Conservation (phyloP, 306 rosid genomes). For the Quercus berberidifolia region DNA sequence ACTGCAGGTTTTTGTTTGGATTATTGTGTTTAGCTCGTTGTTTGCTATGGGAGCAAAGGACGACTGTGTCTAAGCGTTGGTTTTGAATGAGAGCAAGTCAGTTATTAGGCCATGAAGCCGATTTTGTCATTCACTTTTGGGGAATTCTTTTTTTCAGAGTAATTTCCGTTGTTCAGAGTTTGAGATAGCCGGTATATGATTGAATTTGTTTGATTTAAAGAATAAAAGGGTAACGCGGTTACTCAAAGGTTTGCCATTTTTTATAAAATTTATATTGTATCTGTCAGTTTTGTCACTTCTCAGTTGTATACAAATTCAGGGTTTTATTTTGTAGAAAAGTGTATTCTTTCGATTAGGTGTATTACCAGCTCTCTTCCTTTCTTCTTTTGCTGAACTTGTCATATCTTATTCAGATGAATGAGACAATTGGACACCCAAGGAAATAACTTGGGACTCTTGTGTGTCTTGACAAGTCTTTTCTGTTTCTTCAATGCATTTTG, state of each 20-base stretch:
- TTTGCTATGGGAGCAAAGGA: conserved; percentile 24
- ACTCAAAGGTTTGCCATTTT: conserved; percentile 3
- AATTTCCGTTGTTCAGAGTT: not conserved
- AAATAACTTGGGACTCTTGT: not conserved
- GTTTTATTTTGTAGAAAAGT: not conserved
- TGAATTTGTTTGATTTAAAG: conserved; percentile 26
- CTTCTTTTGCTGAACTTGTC: not conserved
- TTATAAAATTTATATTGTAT: conserved; percentile 2
- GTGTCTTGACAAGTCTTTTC: not conserved
- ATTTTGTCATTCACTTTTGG: not conserved
- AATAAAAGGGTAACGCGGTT: conserved; percentile 12
- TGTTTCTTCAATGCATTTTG: too few species aligned
- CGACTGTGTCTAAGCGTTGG: conserved; percentile 9
- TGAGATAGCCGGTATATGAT: conserved; percentile 31
- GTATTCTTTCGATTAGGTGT: not conserved
- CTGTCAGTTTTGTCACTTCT: not conserved
- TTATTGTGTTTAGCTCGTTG: conserved; percentile 20
- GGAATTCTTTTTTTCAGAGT: not conserved
- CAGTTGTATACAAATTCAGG: conserved; percentile 5
- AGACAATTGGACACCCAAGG: not conserved
- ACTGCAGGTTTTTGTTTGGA: conserved; percentile 32
- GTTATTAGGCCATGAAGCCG: conserved; percentile 2
- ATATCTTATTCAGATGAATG: not conserved
- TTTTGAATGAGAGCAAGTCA: conserved; percentile 12
- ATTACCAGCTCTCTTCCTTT: not conserved